Evolutionary conservation across 257 asterid genomes (phyloP).

Genomic region (Solanum habrochaites): DNA sequence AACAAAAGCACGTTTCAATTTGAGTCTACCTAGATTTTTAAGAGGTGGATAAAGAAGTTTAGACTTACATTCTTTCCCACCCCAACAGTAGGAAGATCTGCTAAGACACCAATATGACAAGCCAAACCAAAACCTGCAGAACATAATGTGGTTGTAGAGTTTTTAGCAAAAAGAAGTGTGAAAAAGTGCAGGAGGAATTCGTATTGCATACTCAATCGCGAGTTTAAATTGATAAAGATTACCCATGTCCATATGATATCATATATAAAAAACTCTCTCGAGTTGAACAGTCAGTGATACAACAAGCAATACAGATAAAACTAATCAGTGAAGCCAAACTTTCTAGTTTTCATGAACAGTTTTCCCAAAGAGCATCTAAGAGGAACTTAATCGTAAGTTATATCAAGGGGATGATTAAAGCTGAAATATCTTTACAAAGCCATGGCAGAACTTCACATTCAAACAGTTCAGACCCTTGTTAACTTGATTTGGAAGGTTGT

Average conservation of each 20-base stretch:
- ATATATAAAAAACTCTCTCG: not conserved
- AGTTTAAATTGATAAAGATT: not conserved
- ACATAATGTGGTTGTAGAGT: not conserved
- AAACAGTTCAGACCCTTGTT: not conserved
- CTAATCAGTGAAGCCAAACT: not conserved
- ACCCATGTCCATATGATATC: not conserved
- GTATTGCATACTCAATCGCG: too few species aligned
- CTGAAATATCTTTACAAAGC: not conserved
- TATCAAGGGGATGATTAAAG: not conserved
- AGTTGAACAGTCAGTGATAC: not conserved
- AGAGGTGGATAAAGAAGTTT: not conserved
- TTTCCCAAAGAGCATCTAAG: not conserved
- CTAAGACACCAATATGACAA: conserved; percentile 82
- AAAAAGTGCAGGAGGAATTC: not conserved
- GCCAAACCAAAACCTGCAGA: conserved; percentile 85
- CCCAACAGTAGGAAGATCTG: conserved; percentile 77
- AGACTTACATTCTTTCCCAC: conserved; percentile 72
- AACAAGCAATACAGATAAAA: not conserved
- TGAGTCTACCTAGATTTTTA: not conserved
- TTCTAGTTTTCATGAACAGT: not conserved
- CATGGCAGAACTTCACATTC: not conserved
- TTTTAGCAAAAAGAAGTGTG: not conserved
- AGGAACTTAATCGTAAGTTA: not conserved
- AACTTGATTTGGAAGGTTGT: not conserved
- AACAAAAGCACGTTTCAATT: not conserved